Percentiles rank a stretch among this genome's conserved stretches.
Evolutionary conservation across 2,329 filamentous ascomycete genomes (phyloP).

Genomic region (Epichloe gansuensis): DNA sequence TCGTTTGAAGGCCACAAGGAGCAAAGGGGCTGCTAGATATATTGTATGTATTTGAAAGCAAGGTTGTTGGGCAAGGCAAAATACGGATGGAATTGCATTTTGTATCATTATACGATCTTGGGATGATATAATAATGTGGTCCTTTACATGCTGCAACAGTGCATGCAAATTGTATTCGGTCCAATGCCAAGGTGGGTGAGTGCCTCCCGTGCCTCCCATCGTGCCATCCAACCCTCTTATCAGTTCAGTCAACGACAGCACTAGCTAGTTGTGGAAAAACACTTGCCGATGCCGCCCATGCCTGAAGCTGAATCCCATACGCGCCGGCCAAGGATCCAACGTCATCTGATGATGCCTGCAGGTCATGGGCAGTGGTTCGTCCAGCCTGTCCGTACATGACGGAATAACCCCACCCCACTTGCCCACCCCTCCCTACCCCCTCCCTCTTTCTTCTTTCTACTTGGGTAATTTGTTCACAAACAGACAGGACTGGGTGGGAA

Average conservation of each 20-base stretch:
- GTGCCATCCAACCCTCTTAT: too few relatives aligned
- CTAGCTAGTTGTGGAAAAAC: not conserved
- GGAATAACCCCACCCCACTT: not conserved
- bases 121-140: not conserved
- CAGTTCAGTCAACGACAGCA: too few relatives aligned
- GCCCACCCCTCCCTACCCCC: not conserved
- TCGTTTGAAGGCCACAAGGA: not conserved
- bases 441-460: not conserved
- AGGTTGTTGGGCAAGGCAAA: not conserved
- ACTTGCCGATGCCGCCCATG: slow-evolving; percentile 1
- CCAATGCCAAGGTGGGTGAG: not conserved
- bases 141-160: not conserved
- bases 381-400: not conserved
- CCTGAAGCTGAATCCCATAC: not conserved
- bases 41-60: not conserved
- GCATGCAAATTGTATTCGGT: too few relatives aligned
- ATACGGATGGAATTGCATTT: not conserved
- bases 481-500: not conserved
- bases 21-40: not conserved
- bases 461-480: not conserved
- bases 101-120: not conserved
- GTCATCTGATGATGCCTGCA: not conserved
- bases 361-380: not conserved
- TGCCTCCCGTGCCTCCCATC: too few relatives aligned
- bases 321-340: not conserved